Percentiles rank a stretch among this genome's conserved stretches.
Conservation (phyloP, 164 flowering plant genomes). For the Taxillus chinensis region DNA sequence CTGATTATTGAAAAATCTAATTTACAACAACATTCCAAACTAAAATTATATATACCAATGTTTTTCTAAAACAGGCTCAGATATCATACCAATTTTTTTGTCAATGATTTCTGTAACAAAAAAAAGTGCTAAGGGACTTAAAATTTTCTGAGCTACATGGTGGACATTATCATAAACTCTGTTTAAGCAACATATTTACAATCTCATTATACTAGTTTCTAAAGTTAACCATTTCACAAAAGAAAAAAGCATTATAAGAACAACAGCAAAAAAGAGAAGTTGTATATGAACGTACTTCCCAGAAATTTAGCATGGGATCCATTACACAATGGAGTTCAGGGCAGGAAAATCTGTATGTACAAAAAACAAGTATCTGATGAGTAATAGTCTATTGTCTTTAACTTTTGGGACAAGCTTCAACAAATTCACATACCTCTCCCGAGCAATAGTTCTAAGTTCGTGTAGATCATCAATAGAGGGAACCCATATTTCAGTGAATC, state of each 20-base stretch:
- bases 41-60: too few relatives aligned
- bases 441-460: slow-evolving; percentile 75
- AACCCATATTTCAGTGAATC: slow-evolving; percentile 99
- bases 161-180: too few relatives aligned
- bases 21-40: too few relatives aligned
- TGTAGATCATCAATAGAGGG: slow-evolving; percentile 50
- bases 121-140: too few relatives aligned
- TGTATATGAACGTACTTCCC: slow-evolving; percentile 44
- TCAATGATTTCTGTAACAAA: too few relatives aligned
- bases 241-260: background rate
- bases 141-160: too few relatives aligned
- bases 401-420: background rate
- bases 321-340: slow-evolving; percentile 28
- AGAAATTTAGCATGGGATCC: slow-evolving; percentile 58
- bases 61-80: too few relatives aligned
- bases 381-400: background rate
- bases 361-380: background rate
- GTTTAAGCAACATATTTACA: too few relatives aligned
- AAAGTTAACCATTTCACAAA: background rate
- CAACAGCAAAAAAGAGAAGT: background rate
- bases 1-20: too few relatives aligned
- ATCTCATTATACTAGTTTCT: too few relatives aligned
- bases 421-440: slow-evolving; percentile 29
- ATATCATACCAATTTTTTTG: too few relatives aligned
- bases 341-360: slow-evolving; percentile 36